Evolutionary conservation across 768 basidiomycete genomes (phyloP).

Genomic region (Sporobolomyces phaffii): DNA sequence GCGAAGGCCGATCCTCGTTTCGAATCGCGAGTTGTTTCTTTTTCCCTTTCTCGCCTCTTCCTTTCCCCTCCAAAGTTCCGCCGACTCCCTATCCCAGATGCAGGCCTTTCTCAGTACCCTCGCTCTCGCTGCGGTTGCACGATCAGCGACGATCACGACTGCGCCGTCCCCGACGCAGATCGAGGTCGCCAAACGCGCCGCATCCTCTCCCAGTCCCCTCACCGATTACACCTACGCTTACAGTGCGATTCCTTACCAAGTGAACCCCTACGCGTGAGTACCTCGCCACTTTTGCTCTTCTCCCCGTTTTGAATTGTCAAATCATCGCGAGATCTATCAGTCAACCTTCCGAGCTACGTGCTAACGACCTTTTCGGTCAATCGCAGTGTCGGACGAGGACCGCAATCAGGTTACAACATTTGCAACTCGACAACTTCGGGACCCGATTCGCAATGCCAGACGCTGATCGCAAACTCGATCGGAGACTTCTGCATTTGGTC

Average conservation of each 20-base stretch:
- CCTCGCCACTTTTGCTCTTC: not conserved
- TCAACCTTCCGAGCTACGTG: not conserved
- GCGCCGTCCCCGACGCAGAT: slow-evolving; percentile 15
- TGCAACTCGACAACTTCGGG: slow-evolving; percentile 34
- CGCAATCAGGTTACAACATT: slow-evolving; percentile 24
- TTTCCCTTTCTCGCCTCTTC: not conserved
- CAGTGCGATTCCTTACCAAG: slow-evolving; percentile 22
- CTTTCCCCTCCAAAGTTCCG: not conserved
- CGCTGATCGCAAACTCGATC: slow-evolving; percentile 19
- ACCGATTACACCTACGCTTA: slow-evolving; percentile 31
- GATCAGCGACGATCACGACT: slow-evolving; percentile 9
- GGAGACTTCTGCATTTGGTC: slow-evolving; percentile 38
- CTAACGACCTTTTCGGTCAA: not conserved
- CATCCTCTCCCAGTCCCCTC: slow-evolving; percentile 10
- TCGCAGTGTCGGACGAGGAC: slow-evolving; percentile 14
- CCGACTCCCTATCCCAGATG: not conserved
- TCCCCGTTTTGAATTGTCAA: not conserved
- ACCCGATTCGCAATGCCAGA: slow-evolving; percentile 30
- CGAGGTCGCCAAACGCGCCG: slow-evolving; percentile 15
- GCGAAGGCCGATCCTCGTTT: too few relatives aligned
- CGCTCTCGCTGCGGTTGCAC: not conserved
- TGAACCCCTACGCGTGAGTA: slow-evolving; percentile 28
- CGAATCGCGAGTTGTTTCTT: too few relatives aligned
- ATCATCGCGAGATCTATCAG: not conserved
- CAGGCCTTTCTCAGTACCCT: not conserved